These are phyloP conservation scores for Blastocystis sp. DNA, from an alignment of 352 stramenopile species.

Conservation along the genomic window DNA sequence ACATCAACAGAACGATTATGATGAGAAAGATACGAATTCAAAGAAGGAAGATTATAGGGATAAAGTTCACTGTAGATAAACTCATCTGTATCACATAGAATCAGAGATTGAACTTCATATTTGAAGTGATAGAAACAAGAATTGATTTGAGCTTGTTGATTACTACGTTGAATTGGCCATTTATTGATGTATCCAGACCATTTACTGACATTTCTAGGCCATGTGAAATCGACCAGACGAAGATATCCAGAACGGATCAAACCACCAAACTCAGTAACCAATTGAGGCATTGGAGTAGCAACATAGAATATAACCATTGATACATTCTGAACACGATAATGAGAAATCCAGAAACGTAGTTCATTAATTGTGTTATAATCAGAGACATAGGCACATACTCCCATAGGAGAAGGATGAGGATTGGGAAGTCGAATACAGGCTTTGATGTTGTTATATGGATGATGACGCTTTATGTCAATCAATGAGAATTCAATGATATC, in stretches of 20 bases:
- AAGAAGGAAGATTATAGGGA: background rate
- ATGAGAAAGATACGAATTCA: background rate
- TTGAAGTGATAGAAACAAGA: constrained; percentile 26
- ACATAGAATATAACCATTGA: background rate
- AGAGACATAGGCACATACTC: background rate
- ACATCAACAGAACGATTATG: background rate
- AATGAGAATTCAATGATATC: background rate
- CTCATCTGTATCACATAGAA: constrained; percentile 55
- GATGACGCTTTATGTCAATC: background rate
- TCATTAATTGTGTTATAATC: background rate
- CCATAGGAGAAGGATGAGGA: background rate
- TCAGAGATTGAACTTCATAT: background rate
- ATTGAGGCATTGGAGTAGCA: background rate
- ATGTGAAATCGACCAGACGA: constrained; percentile 9
- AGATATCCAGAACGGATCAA: background rate
- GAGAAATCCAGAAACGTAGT: constrained; percentile 7
- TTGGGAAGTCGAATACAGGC: background rate
- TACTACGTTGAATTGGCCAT: background rate
- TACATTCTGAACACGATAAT: background rate
- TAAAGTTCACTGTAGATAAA: constrained; percentile 34
- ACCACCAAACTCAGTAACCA: background rate
- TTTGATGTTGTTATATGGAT: background rate
- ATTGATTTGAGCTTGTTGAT: constrained; percentile 20
- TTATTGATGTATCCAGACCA: too few species aligned
- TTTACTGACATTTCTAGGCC: background rate